phyloP scores from a whole-genome alignment of 176 grass and related monocot genomes.

The Echinochloa phyllopogon region DNA sequence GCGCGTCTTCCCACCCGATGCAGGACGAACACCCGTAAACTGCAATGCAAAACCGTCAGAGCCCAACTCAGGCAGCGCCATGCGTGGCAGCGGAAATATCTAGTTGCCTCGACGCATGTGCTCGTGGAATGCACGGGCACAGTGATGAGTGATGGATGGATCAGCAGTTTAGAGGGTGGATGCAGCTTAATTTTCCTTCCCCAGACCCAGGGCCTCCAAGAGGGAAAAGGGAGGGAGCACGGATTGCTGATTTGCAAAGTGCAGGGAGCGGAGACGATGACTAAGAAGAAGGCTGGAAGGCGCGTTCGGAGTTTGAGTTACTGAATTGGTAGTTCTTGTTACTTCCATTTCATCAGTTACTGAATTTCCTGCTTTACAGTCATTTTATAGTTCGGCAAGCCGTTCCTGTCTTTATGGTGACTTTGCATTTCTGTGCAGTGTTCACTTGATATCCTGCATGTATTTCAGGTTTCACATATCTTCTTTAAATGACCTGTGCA shows the following conservation, averaged over 20 bases:
- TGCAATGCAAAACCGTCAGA: not conserved
- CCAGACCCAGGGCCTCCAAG: no score
- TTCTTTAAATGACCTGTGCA: no score
- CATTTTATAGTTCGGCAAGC: no score
- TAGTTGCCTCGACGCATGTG: not conserved
- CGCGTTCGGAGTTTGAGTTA: not conserved
- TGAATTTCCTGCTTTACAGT: no score
- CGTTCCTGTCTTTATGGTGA: no score
- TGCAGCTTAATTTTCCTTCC: not conserved
- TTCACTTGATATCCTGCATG: no score
- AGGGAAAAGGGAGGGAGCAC: not conserved
- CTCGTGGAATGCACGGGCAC: not conserved
- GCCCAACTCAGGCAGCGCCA: not conserved
- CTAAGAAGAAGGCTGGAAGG: not conserved
- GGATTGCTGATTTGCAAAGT: not conserved
- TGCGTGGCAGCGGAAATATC: not conserved
- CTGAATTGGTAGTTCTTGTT: no score
- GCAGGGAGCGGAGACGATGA: not conserved
- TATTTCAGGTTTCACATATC: no score
- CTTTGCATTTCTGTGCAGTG: no score
- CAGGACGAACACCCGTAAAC: no score
- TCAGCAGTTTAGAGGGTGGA: not conserved
- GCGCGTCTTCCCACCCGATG: no score
- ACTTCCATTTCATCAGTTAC: no score
- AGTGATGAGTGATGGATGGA: not conserved